Evolutionary conservation across 2,329 filamentous ascomycete species (phyloP), one percentile per base, ranked within the genome.

Genomic region (Colletotrichum simmondsii): DNA sequence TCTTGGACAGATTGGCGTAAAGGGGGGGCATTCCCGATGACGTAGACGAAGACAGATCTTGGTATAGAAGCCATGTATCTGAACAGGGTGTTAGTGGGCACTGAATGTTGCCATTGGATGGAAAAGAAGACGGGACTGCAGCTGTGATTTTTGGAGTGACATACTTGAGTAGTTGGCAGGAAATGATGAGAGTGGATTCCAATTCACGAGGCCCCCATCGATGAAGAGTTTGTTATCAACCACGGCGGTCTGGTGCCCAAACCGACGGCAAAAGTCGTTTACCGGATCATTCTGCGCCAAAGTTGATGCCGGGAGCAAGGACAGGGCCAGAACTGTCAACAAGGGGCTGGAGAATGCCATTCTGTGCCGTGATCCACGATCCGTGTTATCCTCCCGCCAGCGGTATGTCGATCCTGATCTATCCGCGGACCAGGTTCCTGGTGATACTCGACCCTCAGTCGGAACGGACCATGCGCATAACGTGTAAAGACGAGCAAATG

Each of bases 151-250:
- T 32, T 30, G 22, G 14, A 12, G 19, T 19, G 5, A 83, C 87
- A 68, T 82, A 91, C 90, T 92, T 24, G 89, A 87, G 75, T 88
- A 87, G 75, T 91, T 91, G 19, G 80, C 78, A 1, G 85, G 82
- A 75, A 86, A 85, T 54, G 84, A 79, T 2, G 84, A 78, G 24
- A 88, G 80, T 2, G 87, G 84, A 75, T 85, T 88, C 80, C 87
- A 91, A 76, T 89, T 87, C 32, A 92, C 78, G 66, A 88, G 81
- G 5, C 90, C 90, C 49, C 91, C 91, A 76, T 92, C 90, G 65
- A 92, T 89, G 77, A 90, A 92, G 11, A 93, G 81, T 74, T 85
- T 87, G 54, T 86, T 80, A 77, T 91, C 89, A 58, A 93, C 84
- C 11, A 91, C 83, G 7, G 90, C 85, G 8, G 89, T 89, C 78